phyloP scores from a whole-genome alignment of 2,329 filamentous ascomycete genomes.

The Ophiostoma montium region DNA sequence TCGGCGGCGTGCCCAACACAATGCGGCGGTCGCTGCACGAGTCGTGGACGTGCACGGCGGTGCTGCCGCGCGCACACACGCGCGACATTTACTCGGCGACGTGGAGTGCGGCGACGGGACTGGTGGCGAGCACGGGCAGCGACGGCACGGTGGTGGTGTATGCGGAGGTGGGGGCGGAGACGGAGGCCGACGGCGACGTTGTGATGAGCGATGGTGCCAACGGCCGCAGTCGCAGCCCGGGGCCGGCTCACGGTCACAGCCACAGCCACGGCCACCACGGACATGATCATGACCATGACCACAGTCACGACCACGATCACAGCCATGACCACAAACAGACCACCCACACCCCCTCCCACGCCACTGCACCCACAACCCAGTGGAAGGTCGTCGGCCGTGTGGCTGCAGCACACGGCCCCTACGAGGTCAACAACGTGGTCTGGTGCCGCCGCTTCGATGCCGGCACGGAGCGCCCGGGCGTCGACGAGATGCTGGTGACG shows the following conservation, averaged over 20 bases:
- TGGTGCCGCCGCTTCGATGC: slow-evolving; percentile 74
- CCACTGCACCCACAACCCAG: slow-evolving; percentile 19
- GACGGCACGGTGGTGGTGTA: slow-evolving; percentile 76
- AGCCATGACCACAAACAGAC: no score
- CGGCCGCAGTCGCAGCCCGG: slow-evolving; percentile 2
- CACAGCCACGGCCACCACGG: slow-evolving; percentile 11
- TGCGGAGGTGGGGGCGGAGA: slow-evolving; percentile 35
- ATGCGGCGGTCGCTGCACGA: slow-evolving; percentile 69
- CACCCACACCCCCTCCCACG: slow-evolving; percentile 20
- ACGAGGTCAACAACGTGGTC: slow-evolving; percentile 82
- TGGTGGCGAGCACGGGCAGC: slow-evolving; percentile 77
- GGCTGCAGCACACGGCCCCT: slow-evolving; percentile 71
- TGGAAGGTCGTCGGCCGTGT: slow-evolving; percentile 63
- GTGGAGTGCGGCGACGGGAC: slow-evolving; percentile 67
- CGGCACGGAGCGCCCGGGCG: slow-evolving; percentile 35
- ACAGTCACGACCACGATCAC: no score
- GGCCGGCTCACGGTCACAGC: slow-evolving; percentile 13
- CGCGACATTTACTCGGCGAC: slow-evolving; percentile 70
- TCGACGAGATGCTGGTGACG: slow-evolving; percentile 75
- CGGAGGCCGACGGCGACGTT: slow-evolving; percentile 7
- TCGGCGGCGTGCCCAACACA: slow-evolving; percentile 69
- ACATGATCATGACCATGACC: background rate
- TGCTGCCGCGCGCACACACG: slow-evolving; percentile 63
- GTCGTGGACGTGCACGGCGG: slow-evolving; percentile 64
- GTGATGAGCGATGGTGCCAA: slow-evolving; percentile 6